These are phyloP conservation scores for Quercus cerris DNA, from an alignment of 306 rosid genomes.

Conservation along the genomic window DNA sequence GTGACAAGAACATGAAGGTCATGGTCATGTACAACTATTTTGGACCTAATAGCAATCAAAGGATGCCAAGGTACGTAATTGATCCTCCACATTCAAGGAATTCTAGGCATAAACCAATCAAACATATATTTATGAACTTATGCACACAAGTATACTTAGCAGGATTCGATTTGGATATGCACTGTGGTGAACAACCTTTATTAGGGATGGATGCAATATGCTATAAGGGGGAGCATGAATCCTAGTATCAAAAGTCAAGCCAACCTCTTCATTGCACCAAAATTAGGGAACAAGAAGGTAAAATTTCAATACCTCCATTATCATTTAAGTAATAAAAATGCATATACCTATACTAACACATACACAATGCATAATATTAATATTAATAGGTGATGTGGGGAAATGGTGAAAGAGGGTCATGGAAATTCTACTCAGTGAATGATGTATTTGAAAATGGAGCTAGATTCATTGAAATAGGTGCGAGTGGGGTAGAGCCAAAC, in stretches of 20 bases:
- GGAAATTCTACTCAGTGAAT: conserved; percentile 31
- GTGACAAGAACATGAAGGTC: conserved; percentile 5
- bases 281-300: conserved; percentile 28
- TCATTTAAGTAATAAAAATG: too few relatives aligned
- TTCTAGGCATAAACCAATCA: too few relatives aligned
- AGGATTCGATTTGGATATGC: not conserved
- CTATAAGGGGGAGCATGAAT: not conserved
- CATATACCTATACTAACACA: too few relatives aligned
- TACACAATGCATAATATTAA: too few relatives aligned
- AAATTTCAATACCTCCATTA: not conserved
- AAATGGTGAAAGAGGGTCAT: not conserved
- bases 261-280: conserved; percentile 44
- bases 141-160: not conserved
- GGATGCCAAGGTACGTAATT: not conserved
- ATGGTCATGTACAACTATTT: not conserved
- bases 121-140: too few relatives aligned
- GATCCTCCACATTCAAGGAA: too few relatives aligned
- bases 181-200: conserved; percentile 7
- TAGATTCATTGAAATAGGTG: not conserved
- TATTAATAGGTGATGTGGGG: conserved; percentile 24
- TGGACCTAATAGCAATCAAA: conserved; percentile 4
- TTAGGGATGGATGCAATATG: not conserved
- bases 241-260: conserved; percentile 34
- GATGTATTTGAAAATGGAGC: conserved; percentile 46
- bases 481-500: conserved; percentile 13